Evolutionary conservation across 495 filamentous ascomycete species (phyloP).

Genomic region (Antarctomyces pellizariae): DNA sequence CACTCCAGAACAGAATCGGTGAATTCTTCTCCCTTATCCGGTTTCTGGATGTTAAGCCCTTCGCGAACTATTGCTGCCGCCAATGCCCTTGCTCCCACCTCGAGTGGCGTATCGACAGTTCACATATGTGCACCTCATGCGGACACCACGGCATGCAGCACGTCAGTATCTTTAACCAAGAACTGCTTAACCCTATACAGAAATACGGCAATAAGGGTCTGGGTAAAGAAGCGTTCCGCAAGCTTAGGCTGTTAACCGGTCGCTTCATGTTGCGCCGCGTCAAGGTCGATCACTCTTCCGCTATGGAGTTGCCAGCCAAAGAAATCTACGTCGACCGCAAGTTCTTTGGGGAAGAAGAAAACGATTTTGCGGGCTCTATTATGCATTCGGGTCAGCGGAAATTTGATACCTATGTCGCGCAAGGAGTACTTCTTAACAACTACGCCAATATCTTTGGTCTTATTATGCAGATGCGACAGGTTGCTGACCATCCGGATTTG

Average conservation of each 20-base stretch:
- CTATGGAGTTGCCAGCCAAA: slow-evolving; percentile 90
- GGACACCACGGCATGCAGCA: slow-evolving; percentile 50
- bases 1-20: slow-evolving; percentile 87
- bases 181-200: slow-evolving; percentile 65
- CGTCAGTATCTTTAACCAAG: slow-evolving; percentile 87
- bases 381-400: slow-evolving; percentile 71
- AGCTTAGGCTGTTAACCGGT: slow-evolving; percentile 66
- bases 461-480: slow-evolving; percentile 95
- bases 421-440: slow-evolving; percentile 88
- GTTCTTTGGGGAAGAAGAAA: slow-evolving; percentile 86
- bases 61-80: slow-evolving; percentile 84
- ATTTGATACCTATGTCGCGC: slow-evolving; percentile 87
- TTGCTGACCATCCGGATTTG: slow-evolving; percentile 84
- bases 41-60: slow-evolving; percentile 70
- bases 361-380: slow-evolving; percentile 85
- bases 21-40: slow-evolving; percentile 90
- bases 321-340: slow-evolving; percentile 78
- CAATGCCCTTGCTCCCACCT: slow-evolving; percentile 53
- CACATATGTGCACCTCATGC: slow-evolving; percentile 45
- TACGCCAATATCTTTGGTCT: slow-evolving; percentile 78
- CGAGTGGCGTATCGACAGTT: slow-evolving; percentile 56
- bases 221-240: slow-evolving; percentile 45
- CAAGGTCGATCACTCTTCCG: slow-evolving; percentile 74
- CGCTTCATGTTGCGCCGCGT: slow-evolving; percentile 85
- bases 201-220: slow-evolving; percentile 23